Percentiles rank a stretch among this genome's conserved stretches.
phyloP scores from a whole-genome alignment of 2,329 filamentous ascomycete species.

The Phyllosticta citrichinensis region DNA sequence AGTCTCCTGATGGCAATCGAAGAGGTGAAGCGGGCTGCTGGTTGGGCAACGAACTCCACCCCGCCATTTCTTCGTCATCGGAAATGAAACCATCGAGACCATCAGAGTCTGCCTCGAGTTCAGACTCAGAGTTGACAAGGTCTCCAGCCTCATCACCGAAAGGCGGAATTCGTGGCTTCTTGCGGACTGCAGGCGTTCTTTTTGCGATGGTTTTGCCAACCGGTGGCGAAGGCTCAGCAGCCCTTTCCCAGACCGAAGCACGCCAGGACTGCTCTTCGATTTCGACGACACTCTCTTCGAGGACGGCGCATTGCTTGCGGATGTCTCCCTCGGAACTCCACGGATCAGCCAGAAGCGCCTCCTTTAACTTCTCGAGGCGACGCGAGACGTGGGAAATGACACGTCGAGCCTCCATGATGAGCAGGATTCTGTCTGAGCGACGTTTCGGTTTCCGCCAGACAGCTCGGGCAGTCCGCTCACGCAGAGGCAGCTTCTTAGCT shows the following conservation, averaged over 20 bases:
- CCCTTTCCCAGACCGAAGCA: conserved; percentile 30
- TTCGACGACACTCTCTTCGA: conserved; percentile 58
- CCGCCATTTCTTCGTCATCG: conserved; percentile 12
- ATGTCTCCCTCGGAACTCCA: conserved; percentile 48
- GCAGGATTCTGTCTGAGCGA: conserved; percentile 25
- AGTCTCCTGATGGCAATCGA: not conserved
- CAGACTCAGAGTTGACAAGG: conserved; percentile 25
- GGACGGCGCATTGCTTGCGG: conserved; percentile 42
- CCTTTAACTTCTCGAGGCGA: conserved; percentile 47
- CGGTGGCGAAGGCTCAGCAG: conserved; percentile 11
- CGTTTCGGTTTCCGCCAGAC: conserved; percentile 52
- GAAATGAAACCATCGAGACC: conserved; percentile 43
- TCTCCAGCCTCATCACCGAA: conserved; percentile 37
- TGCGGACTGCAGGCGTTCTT: not conserved
- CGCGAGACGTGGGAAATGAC: conserved; percentile 34
- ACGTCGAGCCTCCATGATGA: conserved; percentile 37
- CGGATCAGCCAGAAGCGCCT: conserved; percentile 41
- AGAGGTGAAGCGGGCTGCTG: not conserved
- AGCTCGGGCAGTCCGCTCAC: conserved; percentile 46
- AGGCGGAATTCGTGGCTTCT: not conserved
- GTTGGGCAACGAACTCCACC: too few species aligned
- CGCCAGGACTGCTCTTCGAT: conserved; percentile 44
- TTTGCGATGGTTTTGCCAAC: not conserved
- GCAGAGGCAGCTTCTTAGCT: conserved; percentile 45
- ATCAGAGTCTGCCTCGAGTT: conserved; percentile 28